phyloP scores from a whole-genome alignment of 2,329 filamentous ascomycete genomes.

The Penicillium capsulatum region DNA sequence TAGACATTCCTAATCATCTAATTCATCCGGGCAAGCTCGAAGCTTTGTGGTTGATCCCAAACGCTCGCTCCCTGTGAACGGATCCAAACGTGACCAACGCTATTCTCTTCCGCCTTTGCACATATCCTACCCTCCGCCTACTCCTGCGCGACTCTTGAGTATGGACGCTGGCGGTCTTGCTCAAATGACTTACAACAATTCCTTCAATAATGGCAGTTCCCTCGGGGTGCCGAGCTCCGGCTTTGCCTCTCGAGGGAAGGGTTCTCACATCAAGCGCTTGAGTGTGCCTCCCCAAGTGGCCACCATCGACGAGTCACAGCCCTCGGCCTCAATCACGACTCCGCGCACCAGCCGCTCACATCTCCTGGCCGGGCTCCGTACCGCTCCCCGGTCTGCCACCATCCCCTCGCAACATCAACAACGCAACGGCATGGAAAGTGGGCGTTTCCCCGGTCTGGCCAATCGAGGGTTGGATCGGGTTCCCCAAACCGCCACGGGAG shows the following conservation, averaged over 20 bases:
- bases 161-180: constrained; percentile 98
- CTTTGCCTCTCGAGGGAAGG: constrained; percentile 80
- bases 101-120: constrained; percentile 20
- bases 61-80: constrained; percentile 16
- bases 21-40: constrained; percentile 21
- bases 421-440: constrained; percentile 45
- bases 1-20: constrained; percentile 31
- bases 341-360: constrained; percentile 94
- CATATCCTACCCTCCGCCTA: constrained; percentile 25
- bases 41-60: constrained; percentile 29
- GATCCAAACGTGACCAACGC: constrained; percentile 9
- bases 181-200: constrained; percentile 94
- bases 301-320: constrained; percentile 60
- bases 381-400: constrained; percentile 80
- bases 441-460: constrained; percentile 45
- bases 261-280: constrained; percentile 84
- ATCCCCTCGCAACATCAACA: constrained; percentile 64
- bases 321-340: constrained; percentile 67
- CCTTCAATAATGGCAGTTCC: constrained; percentile 60
- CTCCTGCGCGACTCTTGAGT: constrained; percentile 34
- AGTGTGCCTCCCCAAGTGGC: constrained; percentile 70
- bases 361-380: constrained; percentile 85
- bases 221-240: constrained; percentile 73
- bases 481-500: constrained; percentile 58
- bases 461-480: constrained; percentile 46